These are phyloP conservation scores for Aureobasidium sp. DNA, from an alignment of 2,329 filamentous ascomycete genomes.

Conservation along the genomic window DNA sequence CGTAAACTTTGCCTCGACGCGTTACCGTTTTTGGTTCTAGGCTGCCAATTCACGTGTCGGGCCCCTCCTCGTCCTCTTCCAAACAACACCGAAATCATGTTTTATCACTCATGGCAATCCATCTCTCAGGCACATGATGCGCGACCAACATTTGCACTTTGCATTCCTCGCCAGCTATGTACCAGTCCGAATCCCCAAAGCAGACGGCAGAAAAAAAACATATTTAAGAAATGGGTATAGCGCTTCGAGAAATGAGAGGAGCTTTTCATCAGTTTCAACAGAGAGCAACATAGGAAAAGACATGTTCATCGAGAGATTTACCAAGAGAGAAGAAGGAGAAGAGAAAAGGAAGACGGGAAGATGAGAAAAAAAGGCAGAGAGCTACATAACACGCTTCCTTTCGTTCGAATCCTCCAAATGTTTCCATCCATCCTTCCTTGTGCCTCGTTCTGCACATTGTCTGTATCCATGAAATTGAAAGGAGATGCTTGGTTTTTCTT, in stretches of 20 bases:
- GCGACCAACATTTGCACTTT: background rate
- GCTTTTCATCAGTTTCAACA: slow-evolving; percentile 4
- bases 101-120: background rate
- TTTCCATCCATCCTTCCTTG: slow-evolving; percentile 3
- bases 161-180: background rate
- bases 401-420: background rate
- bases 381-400: slow-evolving; percentile 8
- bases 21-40: background rate
- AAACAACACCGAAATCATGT: too few relatives aligned
- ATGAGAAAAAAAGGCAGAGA: background rate
- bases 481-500: slow-evolving; percentile 9
- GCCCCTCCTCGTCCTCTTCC: background rate
- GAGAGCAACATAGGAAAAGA: slow-evolving; percentile 1
- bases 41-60: background rate
- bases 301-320: slow-evolving; percentile 4
- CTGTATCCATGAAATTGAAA: slow-evolving; percentile 7
- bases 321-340: background rate
- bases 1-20: background rate
- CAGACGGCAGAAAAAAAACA: background rate
- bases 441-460: slow-evolving; percentile 1
- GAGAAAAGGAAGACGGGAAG: background rate
- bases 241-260: background rate
- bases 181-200: background rate
- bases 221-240: slow-evolving; percentile 3
- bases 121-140: background rate